Evolutionary conservation across 108 stramenopile species (phyloP).

Genomic region (Aurantiochytrium sp.): DNA sequence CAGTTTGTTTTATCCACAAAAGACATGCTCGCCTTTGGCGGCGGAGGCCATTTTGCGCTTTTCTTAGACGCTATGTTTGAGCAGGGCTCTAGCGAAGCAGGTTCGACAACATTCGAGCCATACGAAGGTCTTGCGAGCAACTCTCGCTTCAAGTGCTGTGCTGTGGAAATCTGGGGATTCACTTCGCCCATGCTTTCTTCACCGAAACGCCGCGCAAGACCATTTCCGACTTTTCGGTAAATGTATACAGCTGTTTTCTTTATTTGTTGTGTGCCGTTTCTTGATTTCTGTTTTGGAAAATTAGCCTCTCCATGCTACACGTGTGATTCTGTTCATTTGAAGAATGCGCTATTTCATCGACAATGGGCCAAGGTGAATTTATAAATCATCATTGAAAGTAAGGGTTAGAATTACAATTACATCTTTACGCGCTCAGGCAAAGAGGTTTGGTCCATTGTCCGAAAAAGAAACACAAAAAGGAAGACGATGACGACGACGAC

Average conservation of each 20-base stretch:
- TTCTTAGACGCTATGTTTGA: not conserved
- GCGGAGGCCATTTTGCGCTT: not conserved
- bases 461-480: no score
- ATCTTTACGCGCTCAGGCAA: no score
- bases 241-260: not conserved
- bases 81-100: not conserved
- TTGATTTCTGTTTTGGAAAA: not conserved
- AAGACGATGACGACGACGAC: no score
- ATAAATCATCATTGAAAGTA: no score
- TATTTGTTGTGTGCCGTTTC: not conserved
- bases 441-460: no score
- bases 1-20: not conserved
- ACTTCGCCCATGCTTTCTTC: not conserved
- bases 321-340: no score
- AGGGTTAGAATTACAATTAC: no score
- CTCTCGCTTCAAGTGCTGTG: not conserved
- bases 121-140: not conserved
- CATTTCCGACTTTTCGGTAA: not conserved
- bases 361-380: no score
- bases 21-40: constrained; percentile 1
- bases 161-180: not conserved
- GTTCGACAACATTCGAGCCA: not conserved
- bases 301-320: not conserved
- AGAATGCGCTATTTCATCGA: no score
- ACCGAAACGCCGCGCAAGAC: not conserved